Evolutionary conservation across 1,139 yeast genomes (phyloP).

Genomic region (Ashbya aceris): DNA sequence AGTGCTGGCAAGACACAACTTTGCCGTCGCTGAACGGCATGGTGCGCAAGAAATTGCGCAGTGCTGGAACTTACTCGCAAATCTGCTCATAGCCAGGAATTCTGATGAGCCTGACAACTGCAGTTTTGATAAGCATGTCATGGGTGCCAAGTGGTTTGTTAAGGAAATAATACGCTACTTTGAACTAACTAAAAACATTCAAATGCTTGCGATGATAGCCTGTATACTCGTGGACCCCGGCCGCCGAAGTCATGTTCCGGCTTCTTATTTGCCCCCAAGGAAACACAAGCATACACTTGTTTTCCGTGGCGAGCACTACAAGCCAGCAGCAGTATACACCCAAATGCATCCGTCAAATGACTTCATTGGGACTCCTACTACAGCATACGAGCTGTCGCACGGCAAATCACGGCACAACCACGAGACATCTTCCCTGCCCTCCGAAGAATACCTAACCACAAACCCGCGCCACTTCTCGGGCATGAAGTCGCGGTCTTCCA

Average conservation of each 20-base stretch:
- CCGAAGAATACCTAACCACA: constrained; percentile 21
- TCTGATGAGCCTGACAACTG: constrained; percentile 31
- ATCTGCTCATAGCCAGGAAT: constrained; percentile 22
- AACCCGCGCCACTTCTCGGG: constrained; percentile 7
- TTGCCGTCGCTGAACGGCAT: constrained; percentile 57
- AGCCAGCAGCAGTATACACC: neutral
- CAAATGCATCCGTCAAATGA: constrained; percentile 1
- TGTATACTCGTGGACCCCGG: constrained; percentile 41
- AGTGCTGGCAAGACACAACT: constrained; percentile 57
- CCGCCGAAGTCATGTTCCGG: constrained; percentile 1
- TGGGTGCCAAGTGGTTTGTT: constrained; percentile 71
- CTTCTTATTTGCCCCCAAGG: neutral
- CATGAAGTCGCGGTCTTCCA: constrained; percentile 4
- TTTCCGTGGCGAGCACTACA: constrained; percentile 5
- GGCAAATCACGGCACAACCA: constrained; percentile 3
- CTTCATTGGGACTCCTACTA: constrained; percentile 3
- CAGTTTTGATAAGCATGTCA: constrained; percentile 77
- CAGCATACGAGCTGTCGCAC: constrained; percentile 4
- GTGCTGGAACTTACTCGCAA: constrained; percentile 62
- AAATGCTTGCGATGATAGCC: constrained; percentile 84
- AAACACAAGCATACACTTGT: constrained; percentile 5
- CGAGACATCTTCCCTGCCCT: constrained; percentile 17
- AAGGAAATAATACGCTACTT: constrained; percentile 56
- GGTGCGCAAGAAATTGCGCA: constrained; percentile 59
- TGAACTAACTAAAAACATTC: constrained; percentile 58